Base-by-base conservation (phyloP, 31 red algal species). In the Asparagopsis taxiformis region DNA sequence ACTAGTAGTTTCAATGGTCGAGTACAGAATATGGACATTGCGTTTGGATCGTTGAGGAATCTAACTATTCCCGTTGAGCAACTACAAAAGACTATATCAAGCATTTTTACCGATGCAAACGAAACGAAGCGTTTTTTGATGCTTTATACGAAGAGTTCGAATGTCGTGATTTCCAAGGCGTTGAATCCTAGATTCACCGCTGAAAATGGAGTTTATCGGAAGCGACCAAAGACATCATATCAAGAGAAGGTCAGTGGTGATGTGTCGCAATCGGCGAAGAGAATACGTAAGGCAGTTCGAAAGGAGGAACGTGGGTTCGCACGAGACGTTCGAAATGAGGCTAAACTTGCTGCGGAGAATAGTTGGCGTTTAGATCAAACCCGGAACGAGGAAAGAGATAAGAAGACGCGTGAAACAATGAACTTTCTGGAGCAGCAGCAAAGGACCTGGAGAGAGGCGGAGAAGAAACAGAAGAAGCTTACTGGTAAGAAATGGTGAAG, bases 391-490 rank as follows among this genome's bases (percentile, higher is more conserved):
- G 48, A 52, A 31, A 48, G 71, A 10, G 66, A 79, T 54, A 60
- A 44, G 8, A 71, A 59, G 46, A 61, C 62, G 29, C 72, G 57
- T 31, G 65, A 75, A 35, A 65, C 65, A 16, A 60, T 62, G 26
- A 63, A 72, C 35, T 88, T 88, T 60, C 43, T 88, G 41, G 84
- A 77, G 56, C 36, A 65, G 50, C 84, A 88, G 61, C 59, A 55
- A 36, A 38, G 70, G 20, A 75, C 81, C 25, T 85, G 81, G 81
- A 62, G 66, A 51, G 66, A 54, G 1, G 81, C 81, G 22, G 81
- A 85, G 51, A 85, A 85, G 81, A 34, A 53, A 31, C 81, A 85
- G 51, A 74, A 75, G 33, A 85, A 68, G 52, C 60, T 85, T 9
- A 65, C 68, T 51, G 81, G 81, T 31, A 85, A 85, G 51, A 72